Evolutionary conservation across 2,329 filamentous ascomycete species (phyloP).

Genomic region (Aspergillus proliferans): DNA sequence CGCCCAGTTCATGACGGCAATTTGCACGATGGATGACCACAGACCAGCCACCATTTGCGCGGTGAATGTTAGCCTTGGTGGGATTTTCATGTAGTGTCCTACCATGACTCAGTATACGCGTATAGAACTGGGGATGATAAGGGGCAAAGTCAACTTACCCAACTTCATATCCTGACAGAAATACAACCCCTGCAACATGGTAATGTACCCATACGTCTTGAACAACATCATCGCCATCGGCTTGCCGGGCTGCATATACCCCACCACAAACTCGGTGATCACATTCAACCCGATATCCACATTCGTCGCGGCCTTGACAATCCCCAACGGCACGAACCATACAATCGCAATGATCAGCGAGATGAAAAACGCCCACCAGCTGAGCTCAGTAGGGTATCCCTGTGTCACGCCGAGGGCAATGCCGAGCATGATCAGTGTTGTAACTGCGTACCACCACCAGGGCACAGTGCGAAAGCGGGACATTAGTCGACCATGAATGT

Average conservation of each 20-base stretch:
- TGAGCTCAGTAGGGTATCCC: constrained; percentile 59
- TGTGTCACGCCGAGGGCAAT: constrained; percentile 43
- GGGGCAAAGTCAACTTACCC: constrained; percentile 23
- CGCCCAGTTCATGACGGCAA: constrained; percentile 42
- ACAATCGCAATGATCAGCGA: constrained; percentile 58
- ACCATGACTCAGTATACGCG: neutral
- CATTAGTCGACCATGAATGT: constrained; percentile 35
- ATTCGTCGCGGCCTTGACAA: constrained; percentile 65
- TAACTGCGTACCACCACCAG: constrained; percentile 33
- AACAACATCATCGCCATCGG: constrained; percentile 73
- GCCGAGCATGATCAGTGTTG: constrained; percentile 40
- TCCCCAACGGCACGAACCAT: constrained; percentile 56
- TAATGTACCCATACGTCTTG: constrained; percentile 67
- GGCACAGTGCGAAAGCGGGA: constrained; percentile 29
- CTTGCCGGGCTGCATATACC: constrained; percentile 65
- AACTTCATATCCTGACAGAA: constrained; percentile 62
- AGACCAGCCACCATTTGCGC: constrained; percentile 48
- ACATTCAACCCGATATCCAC: constrained; percentile 63
- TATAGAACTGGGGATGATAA: too few relatives aligned
- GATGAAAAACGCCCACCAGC: constrained; percentile 67
- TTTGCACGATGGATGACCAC: constrained; percentile 46
- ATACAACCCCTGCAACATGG: constrained; percentile 60
- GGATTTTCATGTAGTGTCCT: constrained; percentile 58
- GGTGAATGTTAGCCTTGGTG: constrained; percentile 47
- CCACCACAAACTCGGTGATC: constrained; percentile 65